Evolutionary conservation across 305 asterid species (phyloP).

Genomic region (Striga hermonthica): DNA sequence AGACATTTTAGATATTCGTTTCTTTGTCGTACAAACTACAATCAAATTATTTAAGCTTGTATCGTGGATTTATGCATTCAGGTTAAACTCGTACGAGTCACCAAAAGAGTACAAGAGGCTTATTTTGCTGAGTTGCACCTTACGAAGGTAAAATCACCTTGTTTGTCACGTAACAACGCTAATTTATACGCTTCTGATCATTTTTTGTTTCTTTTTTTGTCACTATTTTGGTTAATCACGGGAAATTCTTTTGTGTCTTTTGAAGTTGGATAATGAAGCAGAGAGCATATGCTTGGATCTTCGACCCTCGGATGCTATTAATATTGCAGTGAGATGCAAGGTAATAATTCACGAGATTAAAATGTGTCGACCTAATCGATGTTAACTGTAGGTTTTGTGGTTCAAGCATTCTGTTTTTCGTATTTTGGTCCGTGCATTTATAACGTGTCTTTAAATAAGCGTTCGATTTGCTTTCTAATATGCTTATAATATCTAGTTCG

Average conservation of each 20-base stretch:
- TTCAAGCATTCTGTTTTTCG: no score
- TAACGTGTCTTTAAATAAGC: no score
- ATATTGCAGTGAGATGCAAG: constrained; percentile 91
- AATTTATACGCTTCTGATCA: neutral
- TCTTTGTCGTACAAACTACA: neutral
- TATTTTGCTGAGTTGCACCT: constrained; percentile 82
- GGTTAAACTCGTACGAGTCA: constrained; percentile 89
- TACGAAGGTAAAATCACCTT: constrained; percentile 48
- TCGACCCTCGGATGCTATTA: constrained; percentile 94
- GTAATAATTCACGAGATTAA: constrained; percentile 35
- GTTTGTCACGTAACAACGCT: neutral
- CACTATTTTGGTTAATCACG: neutral
- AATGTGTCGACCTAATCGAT: no score
- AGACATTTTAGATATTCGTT: neutral
- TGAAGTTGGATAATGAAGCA: constrained; percentile 61
- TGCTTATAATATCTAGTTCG: no score
- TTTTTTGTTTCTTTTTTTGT: neutral
- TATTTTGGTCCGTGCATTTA: no score
- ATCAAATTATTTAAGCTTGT: constrained; percentile 10
- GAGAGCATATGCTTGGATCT: constrained; percentile 73
- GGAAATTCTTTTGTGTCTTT: constrained; percentile 20
- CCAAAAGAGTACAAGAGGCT: constrained; percentile 92
- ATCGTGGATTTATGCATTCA: constrained; percentile 30
- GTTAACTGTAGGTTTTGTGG: no score
- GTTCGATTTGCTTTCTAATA: no score